Base-by-base conservation (phyloP, 192 early-diverging fungal species). In the Linnemannia elongata region DNA sequence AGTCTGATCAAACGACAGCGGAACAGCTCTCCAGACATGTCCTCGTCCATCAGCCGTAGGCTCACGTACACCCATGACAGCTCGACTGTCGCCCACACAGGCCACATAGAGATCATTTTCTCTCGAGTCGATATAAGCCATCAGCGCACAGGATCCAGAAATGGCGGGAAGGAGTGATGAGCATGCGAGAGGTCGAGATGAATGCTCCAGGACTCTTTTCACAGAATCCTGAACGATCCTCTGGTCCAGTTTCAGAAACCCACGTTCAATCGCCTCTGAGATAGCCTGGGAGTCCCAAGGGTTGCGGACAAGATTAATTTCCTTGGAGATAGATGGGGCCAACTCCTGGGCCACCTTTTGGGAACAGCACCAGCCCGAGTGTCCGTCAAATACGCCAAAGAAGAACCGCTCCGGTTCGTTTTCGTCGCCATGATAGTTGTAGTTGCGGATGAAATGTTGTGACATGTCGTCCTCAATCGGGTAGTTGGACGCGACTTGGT, bases 1-100 rank as follows among this genome's bases (percentile, higher is more conserved):
- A 30, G 91, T 95, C 72, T 94, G 93, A 83, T 96, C 94, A 36
- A 90, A 82, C 35, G 93, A 93, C 57, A 97, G 87, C 33, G 90
- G 88, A 24, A 92, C 80, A 1, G 91, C 91, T 73, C 82, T 88
- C 91, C 92, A 94, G 27, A 89, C 82, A 68, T 87, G 83, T 38
- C 87, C 89, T 9, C 89, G 88, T 1, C 92, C 91, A n/a, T 81
- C 75, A 0, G 66, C 33, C 47, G 68, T 52, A 4, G 45, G 73
- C n/a, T 88, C 83, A 24, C 74, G 79, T 17, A 85, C 74, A 20
- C 88, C 91, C 84, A 92, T 77, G 33, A 92, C 88, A 2, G 92
- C 91, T 30, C 92, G 80, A 45, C 90, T 90, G 70, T 93, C 91
- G 36, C 92, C 92, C 0, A 88, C 82, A 75, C 89, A 90, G 13